Conservation (phyloP, 2,329 filamentous ascomycete genomes). For the Elsinoe perseae region DNA sequence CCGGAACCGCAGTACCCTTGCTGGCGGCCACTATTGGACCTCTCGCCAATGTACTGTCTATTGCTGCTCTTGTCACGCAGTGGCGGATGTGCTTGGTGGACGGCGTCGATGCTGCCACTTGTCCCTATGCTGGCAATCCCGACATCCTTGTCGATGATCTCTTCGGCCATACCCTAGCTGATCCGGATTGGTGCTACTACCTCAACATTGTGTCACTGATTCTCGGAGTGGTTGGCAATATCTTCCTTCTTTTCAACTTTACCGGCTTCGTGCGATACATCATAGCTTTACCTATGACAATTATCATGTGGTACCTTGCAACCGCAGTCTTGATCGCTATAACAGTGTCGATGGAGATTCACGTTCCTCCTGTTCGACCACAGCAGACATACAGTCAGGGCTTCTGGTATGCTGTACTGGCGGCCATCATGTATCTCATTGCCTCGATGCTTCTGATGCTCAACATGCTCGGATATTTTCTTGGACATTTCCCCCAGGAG, state of each 20-base stretch:
- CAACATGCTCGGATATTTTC: constrained; percentile 70
- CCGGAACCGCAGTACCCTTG: constrained; percentile 42
- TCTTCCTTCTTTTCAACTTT: constrained; percentile 82
- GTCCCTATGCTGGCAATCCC: constrained; percentile 22
- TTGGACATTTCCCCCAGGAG: constrained; percentile 68
- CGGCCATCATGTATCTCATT: constrained; percentile 70
- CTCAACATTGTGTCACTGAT: constrained; percentile 72
- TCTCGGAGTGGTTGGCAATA: constrained; percentile 69
- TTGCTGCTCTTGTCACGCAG: constrained; percentile 71
- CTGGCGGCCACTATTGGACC: constrained; percentile 78
- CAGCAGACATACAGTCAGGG: constrained; percentile 64
- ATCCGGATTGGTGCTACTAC: constrained; percentile 65
- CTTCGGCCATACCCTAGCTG: constrained; percentile 50
- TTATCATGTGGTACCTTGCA: constrained; percentile 65
- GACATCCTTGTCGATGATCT: constrained; percentile 40
- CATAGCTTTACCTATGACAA: constrained; percentile 74
- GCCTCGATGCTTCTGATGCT: constrained; percentile 68
- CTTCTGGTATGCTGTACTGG: constrained; percentile 78
- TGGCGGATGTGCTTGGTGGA: constrained; percentile 58
- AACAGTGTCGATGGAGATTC: constrained; percentile 58
- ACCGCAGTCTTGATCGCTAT: constrained; percentile 56
- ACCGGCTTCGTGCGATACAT: constrained; percentile 70
- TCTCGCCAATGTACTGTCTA: constrained; percentile 78
- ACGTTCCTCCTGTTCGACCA: constrained; percentile 43
- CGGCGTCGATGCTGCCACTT: constrained; percentile 26